Evolutionary conservation across 176 grass and related monocot species (phyloP).

Genomic region (Cenchrus americanus): DNA sequence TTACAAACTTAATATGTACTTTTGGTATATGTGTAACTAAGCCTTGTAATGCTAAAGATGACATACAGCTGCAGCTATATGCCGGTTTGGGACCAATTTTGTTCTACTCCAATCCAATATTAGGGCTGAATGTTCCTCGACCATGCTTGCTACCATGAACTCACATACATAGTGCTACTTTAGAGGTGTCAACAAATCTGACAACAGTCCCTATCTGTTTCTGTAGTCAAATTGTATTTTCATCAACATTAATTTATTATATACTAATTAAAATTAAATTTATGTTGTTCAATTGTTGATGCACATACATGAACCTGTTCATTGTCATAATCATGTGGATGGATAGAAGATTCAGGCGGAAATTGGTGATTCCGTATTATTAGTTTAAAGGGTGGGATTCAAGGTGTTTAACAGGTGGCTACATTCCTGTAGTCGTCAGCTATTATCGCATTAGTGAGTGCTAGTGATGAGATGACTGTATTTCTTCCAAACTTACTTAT

Average conservation of each 20-base stretch:
- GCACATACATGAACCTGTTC: neutral
- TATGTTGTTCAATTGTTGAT: neutral
- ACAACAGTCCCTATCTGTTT: neutral
- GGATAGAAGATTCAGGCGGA: conserved; percentile 11
- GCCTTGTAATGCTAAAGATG: neutral
- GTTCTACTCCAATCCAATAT: neutral
- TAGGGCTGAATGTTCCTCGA: neutral
- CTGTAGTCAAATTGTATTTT: conserved; percentile 7
- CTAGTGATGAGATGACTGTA: conserved; percentile 12
- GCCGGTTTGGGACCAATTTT: neutral
- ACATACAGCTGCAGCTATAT: neutral
- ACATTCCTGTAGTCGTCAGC: neutral
- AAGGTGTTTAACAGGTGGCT: neutral
- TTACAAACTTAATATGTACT: neutral
- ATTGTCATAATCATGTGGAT: neutral
- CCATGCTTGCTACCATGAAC: neutral
- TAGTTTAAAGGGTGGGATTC: neutral
- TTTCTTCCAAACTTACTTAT: neutral
- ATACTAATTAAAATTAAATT: neutral
- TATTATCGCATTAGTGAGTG: neutral
- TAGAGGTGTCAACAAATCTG: neutral
- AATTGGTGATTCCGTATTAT: neutral
- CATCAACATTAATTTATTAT: neutral
- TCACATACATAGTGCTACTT: neutral
- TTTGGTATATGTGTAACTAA: neutral